Evolutionary conservation across 164 flowering plant species (phyloP), one percentile per base, ranked within the genome.

Genomic region (Saururus chinensis): DNA sequence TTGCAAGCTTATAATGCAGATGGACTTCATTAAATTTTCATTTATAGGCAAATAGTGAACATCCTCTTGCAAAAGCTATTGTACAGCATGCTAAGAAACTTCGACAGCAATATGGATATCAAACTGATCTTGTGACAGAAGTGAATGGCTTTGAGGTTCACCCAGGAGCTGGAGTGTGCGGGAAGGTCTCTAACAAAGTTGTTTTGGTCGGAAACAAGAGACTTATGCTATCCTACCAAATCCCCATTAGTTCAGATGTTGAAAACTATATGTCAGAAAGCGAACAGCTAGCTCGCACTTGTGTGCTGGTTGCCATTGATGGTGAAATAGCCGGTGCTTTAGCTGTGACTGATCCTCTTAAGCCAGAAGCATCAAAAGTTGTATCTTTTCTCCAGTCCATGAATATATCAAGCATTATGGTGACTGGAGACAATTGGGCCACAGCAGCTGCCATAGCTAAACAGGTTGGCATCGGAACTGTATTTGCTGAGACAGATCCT

Each of bases 341-440:
- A 73, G 81, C 96, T 30, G 85, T 89, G 7, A 81, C 86, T 40
- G 98, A 88, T 74, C 90, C 97, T 10, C 89, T 89, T 51, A 93
- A 93, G 71, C 93, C 97, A 22, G 98, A 84, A 74, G 97, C 96
- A 45, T 68, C 66, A 63, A 78, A 56, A 53, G 96, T 89, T 60
- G 64, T 93, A 51, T 82, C 90, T 3, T 82, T 72, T 72, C 92
- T 93, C 51, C 74, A 65, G 22, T 81, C 85, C 4, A 86, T 89
- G 97, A 70, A 65, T 49, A 88, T 93, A 63, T 71, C 87, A 25
- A 80, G 84, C 73, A 78, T 93, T 57, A 84, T 93, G 96, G 85
- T 93, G 56, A 93, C 98, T 53, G 98, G 97, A 56, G 98, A 92
- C 77, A 89, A 92, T 72, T 86, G 80, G 90, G 84, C 88, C 48